A percentile compares a stretch with the other conserved stretches of the same genome.
These are phyloP conservation scores for Saprolegnia parasitica DNA, from an alignment of 352 stramenopile genomes.

Conservation along the genomic window DNA sequence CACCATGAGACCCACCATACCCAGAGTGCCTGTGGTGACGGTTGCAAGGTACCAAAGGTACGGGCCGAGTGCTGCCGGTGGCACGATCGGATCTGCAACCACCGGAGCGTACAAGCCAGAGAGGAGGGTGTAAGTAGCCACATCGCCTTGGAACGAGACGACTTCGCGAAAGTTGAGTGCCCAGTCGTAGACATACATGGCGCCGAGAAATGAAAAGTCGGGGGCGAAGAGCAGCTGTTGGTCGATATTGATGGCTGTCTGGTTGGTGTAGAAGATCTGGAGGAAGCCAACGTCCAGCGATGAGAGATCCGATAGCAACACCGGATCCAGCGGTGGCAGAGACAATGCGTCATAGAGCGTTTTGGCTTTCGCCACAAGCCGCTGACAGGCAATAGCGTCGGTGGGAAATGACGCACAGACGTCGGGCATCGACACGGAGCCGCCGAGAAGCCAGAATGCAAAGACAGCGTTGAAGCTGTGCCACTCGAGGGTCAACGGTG, in stretches of 20 bases:
- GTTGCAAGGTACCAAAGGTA: neutral
- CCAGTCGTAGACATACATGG: constrained; percentile 2
- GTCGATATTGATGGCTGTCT: neutral
- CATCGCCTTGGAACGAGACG: neutral
- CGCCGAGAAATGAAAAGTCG: neutral
- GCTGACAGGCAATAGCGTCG: neutral
- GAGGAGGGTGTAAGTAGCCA: neutral
- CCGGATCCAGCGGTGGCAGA: too few relatives aligned
- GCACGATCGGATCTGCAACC: neutral
- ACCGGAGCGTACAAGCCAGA: neutral
- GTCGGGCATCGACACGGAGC: neutral
- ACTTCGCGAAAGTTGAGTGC: neutral
- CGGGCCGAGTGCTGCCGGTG: neutral
- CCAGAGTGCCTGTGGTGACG: neutral
- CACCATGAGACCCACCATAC: neutral
- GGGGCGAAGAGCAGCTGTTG: neutral
- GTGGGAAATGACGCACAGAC: neutral
- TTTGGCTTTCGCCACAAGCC: neutral
- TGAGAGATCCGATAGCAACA: too few relatives aligned
- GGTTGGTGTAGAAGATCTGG: neutral
- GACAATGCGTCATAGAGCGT: too few relatives aligned
- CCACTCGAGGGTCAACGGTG: neutral
- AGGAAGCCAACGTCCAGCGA: neutral
- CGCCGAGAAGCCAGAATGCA: neutral
- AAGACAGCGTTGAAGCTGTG: constrained; percentile 1